Base-by-base conservation (phyloP, 2,329 filamentous ascomycete genomes). In the Aspergillus floridensis region DNA sequence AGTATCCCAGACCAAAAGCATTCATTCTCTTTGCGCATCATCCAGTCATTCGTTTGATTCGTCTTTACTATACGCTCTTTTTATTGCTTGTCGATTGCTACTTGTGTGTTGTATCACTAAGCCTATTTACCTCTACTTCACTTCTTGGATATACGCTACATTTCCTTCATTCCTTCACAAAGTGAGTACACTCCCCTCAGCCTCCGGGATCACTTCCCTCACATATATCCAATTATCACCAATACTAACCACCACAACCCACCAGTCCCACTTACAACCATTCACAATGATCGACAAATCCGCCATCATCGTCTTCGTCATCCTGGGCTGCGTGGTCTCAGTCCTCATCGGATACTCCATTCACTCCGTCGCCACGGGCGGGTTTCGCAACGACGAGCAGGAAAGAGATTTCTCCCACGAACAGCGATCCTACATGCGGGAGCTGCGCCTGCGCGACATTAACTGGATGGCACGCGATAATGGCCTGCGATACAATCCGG, bases 351-450 rank as follows among this genome's bases (percentile, higher is more conserved):
- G 71, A 7, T 74, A 71, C 50, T 62, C 71, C 11, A 63, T 67
- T 38, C 63, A 71, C 35, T 68, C 56, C 8, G 44, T 66, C 16
- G 24, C 57, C 6, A 64, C 60, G 1, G 57, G 56, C 21, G 61
- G 60, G 4, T 66, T 66, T 53, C 52, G 49, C 6, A 64, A 68
- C n/a, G 60, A 64, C 1, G 50, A 59, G 3, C 21, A 38, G 3
- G 24, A 49, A 21, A 47, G 48, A 4, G 70, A 72, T 0, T 22
- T 66, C 22, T 11, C 63, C 12, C 44, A 58, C 12, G 68, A 72
- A 19, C 71, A 74, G 56, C 54, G 59, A 7, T 63, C 62, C 53
- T 74, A 74, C 49, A 72, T 74, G 71, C 67, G 69, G 2, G 60
- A 68, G 48, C 24, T 68, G 12, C 66, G 70, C 7, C 58, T 66